Conservation (phyloP, 2,329 filamentous ascomycete genomes). For the Plenodomus tracheiphilus region DNA sequence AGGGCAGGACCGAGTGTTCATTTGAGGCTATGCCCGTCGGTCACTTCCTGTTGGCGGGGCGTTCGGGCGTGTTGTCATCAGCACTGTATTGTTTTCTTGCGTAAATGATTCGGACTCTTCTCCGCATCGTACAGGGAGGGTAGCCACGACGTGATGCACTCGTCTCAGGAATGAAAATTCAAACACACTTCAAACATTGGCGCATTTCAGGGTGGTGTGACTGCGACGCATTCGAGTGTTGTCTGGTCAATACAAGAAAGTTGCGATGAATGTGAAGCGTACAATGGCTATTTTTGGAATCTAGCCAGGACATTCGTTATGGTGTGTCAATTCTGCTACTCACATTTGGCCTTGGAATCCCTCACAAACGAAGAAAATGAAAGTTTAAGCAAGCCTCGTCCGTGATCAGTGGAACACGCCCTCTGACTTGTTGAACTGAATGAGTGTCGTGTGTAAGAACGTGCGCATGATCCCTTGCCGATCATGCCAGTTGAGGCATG, state of each 20-base stretch:
- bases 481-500: too few species aligned
- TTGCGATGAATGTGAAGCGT: background rate
- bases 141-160: slow-evolving; percentile 24
- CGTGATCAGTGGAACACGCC: too few species aligned
- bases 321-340: too few species aligned
- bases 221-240: slow-evolving; percentile 16
- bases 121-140: slow-evolving; percentile 4
- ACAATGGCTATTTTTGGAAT: too few species aligned
- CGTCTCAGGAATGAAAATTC: slow-evolving; percentile 21
- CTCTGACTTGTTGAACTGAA: too few species aligned
- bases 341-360: too few species aligned
- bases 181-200: slow-evolving; percentile 18
- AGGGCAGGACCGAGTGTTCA: slow-evolving; percentile 16
- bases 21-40: slow-evolving; percentile 15
- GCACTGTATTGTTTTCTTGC: slow-evolving; percentile 3
- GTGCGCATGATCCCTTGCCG: too few species aligned
- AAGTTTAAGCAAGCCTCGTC: too few species aligned
- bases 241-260: background rate
- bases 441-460: too few species aligned
- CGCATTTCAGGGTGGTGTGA: slow-evolving; percentile 3
- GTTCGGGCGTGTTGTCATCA: slow-evolving; percentile 19
- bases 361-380: too few species aligned
- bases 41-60: slow-evolving; percentile 30
- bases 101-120: background rate
- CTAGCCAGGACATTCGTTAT: too few species aligned